phyloP scores from a whole-genome alignment of 306 rosid genomes.

The Pyrus pyrifolia region DNA sequence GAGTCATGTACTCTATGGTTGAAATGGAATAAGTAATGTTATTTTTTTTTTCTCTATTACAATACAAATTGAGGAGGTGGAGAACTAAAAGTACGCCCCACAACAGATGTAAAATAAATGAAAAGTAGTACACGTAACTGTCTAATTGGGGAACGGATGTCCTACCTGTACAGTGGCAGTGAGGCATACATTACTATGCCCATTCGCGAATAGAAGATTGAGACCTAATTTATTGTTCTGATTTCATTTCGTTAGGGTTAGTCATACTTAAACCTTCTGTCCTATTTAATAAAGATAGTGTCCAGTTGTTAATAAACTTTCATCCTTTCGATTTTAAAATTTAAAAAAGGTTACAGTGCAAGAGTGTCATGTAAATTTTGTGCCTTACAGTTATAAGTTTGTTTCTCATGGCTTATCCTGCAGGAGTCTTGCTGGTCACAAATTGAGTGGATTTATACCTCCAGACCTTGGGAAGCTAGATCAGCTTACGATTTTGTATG shows the following conservation, averaged over 20 bases:
- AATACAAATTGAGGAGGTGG: neutral
- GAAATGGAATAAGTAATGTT: neutral
- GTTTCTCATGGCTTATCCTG: slow-evolving; percentile 26
- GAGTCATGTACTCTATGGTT: neutral
- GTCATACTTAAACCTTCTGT: neutral
- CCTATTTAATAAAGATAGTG: neutral
- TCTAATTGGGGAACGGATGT: neutral
- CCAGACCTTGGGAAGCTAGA: slow-evolving; percentile 90
- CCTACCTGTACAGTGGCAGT: neutral
- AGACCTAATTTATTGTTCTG: neutral
- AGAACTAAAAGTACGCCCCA: neutral
- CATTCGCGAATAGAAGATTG: neutral
- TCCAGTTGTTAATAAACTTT: neutral
- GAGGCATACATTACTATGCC: neutral
- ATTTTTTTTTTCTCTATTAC: neutral
- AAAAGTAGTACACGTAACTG: neutral
- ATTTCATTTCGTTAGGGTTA: neutral
- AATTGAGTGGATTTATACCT: slow-evolving; percentile 68
- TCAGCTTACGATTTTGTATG: slow-evolving; percentile 74
- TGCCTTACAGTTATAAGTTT: slow-evolving; percentile 21
- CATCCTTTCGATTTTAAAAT: neutral
- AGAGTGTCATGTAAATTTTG: neutral
- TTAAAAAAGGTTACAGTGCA: neutral
- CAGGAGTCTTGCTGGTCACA: slow-evolving; percentile 73
- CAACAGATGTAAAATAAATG: neutral